A percentile compares a stretch with the other conserved stretches of the same genome.
Conservation (phyloP, 352 stramenopile species). For the Globisporangium barbulae region DNA sequence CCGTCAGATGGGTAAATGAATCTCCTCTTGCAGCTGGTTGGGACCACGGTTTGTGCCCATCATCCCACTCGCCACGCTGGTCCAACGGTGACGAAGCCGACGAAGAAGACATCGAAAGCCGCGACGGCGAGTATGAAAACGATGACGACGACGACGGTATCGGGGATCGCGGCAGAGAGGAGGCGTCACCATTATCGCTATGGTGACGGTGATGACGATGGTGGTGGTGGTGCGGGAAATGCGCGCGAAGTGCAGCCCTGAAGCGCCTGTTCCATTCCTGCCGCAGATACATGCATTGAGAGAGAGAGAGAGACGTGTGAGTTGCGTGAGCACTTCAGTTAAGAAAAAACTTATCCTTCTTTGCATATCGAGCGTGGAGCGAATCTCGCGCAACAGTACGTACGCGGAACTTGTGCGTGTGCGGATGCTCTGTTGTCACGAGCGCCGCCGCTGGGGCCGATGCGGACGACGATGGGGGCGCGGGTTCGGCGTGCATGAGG, state of each 20-base stretch:
- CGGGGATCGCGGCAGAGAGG: not conserved
- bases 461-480: not conserved
- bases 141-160: not conserved
- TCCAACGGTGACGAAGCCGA: not conserved
- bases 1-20: not conserved
- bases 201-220: not conserved
- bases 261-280: constrained; percentile 17
- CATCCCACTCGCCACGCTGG: not conserved
- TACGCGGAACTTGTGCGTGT: constrained; percentile 11
- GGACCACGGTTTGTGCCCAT: not conserved
- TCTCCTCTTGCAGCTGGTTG: not conserved
- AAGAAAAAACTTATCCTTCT: not conserved
- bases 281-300: not conserved
- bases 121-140: not conserved
- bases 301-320: not conserved
- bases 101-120: not conserved
- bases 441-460: not conserved
- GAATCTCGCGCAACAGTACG: not conserved
- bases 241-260: constrained; percentile 3
- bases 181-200: not conserved
- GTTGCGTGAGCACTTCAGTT: not conserved
- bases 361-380: not conserved
- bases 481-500: not conserved
- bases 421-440: not conserved
- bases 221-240: constrained; percentile 5